phyloP scores from a whole-genome alignment of 1,284 basidiomycete genomes.

The Malassezia equina region DNA sequence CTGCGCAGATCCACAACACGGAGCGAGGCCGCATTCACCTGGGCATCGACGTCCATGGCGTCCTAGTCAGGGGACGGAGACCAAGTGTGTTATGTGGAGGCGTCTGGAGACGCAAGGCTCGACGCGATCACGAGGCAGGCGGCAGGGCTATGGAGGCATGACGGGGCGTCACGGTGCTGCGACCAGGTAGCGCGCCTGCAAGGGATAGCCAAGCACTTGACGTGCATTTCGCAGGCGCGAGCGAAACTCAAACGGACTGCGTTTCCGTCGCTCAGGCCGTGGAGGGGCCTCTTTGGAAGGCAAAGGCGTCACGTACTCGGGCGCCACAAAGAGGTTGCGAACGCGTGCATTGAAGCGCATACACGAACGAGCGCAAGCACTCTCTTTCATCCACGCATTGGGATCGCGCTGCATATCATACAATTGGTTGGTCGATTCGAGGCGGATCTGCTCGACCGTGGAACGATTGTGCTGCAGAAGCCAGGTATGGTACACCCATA shows the following conservation, averaged over 20 bases:
- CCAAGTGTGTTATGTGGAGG: slow-evolving; percentile 3
- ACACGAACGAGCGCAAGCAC: not conserved
- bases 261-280: not conserved
- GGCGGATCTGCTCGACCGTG: slow-evolving; percentile 46
- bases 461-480: slow-evolving; percentile 36
- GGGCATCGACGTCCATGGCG: not conserved
- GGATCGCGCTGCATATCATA: slow-evolving; percentile 24
- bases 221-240: not conserved
- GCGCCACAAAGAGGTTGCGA: slow-evolving; percentile 4
- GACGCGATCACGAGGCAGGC: not conserved
- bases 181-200: not conserved
- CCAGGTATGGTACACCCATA: slow-evolving; percentile 37
- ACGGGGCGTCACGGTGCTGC: not conserved
- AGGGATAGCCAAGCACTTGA: slow-evolving; percentile 5
- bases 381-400: not conserved
- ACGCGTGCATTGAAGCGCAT: not conserved
- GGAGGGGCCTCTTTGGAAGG: not conserved
- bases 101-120: not conserved
- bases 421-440: slow-evolving; percentile 26
- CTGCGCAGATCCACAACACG: slow-evolving; percentile 11
- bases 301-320: slow-evolving; percentile 4
- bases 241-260: slow-evolving; percentile 6
- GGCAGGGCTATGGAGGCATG: not conserved
- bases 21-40: slow-evolving; percentile 3
- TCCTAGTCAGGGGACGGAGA: no score